Percentiles rank a stretch among this genome's conserved stretches.
These are phyloP conservation scores for Acmispon strigosus DNA, from an alignment of 306 rosid species.

Conservation along the genomic window DNA sequence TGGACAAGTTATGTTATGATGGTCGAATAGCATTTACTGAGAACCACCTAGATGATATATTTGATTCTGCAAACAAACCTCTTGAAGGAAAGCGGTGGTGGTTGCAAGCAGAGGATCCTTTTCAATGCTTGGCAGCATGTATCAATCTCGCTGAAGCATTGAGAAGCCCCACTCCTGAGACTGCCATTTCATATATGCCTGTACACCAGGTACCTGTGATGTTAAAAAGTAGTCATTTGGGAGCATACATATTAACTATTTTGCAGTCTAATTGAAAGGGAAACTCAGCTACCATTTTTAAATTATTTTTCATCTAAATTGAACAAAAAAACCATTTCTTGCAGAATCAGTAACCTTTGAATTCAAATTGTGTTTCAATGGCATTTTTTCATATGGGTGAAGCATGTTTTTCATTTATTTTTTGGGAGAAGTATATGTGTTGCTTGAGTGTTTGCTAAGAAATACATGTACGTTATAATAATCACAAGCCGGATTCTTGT, in stretches of 20 bases:
- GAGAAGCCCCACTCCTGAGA: slow-evolving; percentile 85
- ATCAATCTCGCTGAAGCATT: slow-evolving; percentile 78
- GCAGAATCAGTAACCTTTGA: not conserved
- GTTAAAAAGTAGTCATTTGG: slow-evolving; percentile 5
- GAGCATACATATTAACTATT: not conserved
- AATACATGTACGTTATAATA: not conserved
- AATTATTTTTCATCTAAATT: not conserved
- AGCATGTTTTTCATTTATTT: not conserved
- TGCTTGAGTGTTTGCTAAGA: not conserved
- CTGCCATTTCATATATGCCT: slow-evolving; percentile 74
- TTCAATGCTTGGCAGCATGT: slow-evolving; percentile 90
- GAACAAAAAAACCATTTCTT: not conserved
- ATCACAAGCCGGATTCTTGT: not conserved
- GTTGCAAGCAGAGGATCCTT: slow-evolving; percentile 96
- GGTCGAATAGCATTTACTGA: slow-evolving; percentile 65
- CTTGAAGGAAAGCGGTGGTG: slow-evolving; percentile 94
- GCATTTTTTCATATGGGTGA: not conserved
- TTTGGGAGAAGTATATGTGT: not conserved
- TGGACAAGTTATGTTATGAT: slow-evolving; percentile 72
- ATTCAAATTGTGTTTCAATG: not conserved
- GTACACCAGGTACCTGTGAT: slow-evolving; percentile 72
- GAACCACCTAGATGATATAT: slow-evolving; percentile 63
- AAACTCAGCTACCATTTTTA: not conserved
- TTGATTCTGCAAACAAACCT: slow-evolving; percentile 83
- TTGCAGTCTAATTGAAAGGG: not conserved